Conservation (phyloP, 192 early-diverging fungal genomes). For the Backusella tarrabulga region DNA sequence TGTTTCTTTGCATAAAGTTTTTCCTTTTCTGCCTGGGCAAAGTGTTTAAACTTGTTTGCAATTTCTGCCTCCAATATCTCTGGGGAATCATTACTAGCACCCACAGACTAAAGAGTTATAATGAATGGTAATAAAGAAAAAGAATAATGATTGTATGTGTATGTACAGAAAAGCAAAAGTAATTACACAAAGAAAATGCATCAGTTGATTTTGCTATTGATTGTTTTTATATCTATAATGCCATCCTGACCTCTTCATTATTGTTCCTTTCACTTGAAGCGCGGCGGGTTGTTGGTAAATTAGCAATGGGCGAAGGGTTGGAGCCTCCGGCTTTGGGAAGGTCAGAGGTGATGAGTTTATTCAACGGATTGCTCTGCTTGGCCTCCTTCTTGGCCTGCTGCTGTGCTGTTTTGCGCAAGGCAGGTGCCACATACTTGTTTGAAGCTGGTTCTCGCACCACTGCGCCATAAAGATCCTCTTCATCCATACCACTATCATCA, state of each 20-base stretch:
- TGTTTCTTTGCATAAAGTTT: conserved; percentile 74
- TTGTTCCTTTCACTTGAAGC: conserved; percentile 14
- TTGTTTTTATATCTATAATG: neutral
- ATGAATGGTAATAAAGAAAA: neutral
- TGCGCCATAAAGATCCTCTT: conserved; percentile 88
- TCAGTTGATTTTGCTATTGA: neutral
- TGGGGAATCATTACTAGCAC: neutral
- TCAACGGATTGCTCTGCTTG: conserved; percentile 12
- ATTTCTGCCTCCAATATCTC: conserved; percentile 51
- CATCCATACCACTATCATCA: conserved; percentile 72
- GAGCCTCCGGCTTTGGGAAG: conserved; percentile 25
- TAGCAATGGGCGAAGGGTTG: conserved; percentile 14
- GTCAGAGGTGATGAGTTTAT: conserved; percentile 26
- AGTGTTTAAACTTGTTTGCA: conserved; percentile 53
- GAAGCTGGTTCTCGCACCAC: conserved; percentile 68
- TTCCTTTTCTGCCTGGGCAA: conserved; percentile 77
- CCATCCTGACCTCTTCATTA: conserved; percentile 6
- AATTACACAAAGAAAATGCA: neutral
- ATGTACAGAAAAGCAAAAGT: neutral
- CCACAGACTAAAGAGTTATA: neutral
- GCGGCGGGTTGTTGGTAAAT: conserved; percentile 11
- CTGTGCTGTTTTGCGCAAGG: conserved; percentile 56
- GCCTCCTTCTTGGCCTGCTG: conserved; percentile 20
- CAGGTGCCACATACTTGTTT: conserved; percentile 89
- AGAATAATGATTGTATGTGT: neutral